Conservation (phyloP, 1,139 yeast species). For the Entelexis paramagnoliae region DNA sequence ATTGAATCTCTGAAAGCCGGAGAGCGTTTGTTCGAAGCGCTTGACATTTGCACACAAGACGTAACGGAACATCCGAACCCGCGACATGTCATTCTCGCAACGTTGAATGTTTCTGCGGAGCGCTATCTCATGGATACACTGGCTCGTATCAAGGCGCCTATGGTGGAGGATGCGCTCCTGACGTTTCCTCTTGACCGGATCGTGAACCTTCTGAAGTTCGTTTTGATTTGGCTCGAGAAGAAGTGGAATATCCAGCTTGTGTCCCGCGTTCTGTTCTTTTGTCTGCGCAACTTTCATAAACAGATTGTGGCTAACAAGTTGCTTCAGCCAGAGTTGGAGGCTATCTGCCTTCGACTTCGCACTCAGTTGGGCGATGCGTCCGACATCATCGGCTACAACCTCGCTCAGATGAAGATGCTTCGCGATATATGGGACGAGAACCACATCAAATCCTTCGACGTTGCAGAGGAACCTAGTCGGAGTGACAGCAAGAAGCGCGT, state of each 20-base stretch:
- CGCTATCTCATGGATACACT: constrained; percentile 67
- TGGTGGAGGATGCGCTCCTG: constrained; percentile 81
- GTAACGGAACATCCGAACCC: constrained; percentile 43
- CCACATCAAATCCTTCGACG: constrained; percentile 66
- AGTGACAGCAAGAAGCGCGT: constrained; percentile 54
- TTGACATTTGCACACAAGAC: constrained; percentile 72
- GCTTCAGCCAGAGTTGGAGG: constrained; percentile 33
- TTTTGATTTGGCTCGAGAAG: constrained; percentile 62
- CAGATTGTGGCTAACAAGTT: constrained; percentile 42
- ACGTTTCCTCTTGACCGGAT: constrained; percentile 86
- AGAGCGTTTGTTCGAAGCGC: constrained; percentile 83
- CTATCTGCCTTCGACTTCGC: constrained; percentile 30
- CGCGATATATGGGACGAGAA: constrained; percentile 69
- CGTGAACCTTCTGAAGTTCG: constrained; percentile 55
- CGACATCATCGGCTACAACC: constrained; percentile 68
- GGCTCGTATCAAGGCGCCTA: constrained; percentile 63
- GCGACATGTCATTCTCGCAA: constrained; percentile 58
- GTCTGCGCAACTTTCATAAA: constrained; percentile 61
- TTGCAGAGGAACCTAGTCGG: constrained; percentile 50
- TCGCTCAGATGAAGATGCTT: constrained; percentile 68
- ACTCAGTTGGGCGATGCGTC: constrained; percentile 43
- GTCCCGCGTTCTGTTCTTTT: constrained; percentile 63
- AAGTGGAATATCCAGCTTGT: constrained; percentile 48
- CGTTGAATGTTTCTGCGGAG: constrained; percentile 61
- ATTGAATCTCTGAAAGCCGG: constrained; percentile 91